These are phyloP conservation scores for Pseudonitzschia multiseries DNA, from an alignment of 108 stramenopile species.

Conservation along the genomic window DNA sequence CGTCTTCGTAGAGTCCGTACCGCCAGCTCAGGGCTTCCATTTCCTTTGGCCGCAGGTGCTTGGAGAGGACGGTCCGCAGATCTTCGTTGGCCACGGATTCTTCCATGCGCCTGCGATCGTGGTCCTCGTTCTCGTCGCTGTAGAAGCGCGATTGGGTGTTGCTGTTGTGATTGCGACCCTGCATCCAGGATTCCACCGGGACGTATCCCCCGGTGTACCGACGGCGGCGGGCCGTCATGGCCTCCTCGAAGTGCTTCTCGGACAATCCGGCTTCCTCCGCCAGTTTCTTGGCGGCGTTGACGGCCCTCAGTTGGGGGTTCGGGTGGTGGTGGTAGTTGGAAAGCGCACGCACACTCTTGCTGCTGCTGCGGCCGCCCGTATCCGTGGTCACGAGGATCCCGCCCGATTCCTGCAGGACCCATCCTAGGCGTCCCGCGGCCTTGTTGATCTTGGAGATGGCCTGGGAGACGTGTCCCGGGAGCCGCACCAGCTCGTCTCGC, in stretches of 20 bases:
- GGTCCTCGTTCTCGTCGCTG: slow-evolving; percentile 22
- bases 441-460: slow-evolving; percentile 55
- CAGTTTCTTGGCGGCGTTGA: slow-evolving; percentile 36
- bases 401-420: slow-evolving; percentile 42
- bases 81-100: slow-evolving; percentile 32
- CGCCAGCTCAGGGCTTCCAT: slow-evolving; percentile 77
- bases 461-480: slow-evolving; percentile 61
- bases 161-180: too few species aligned
- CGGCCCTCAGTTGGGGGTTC: slow-evolving; percentile 33
- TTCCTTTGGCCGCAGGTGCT: slow-evolving; percentile 67
- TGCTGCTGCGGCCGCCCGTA: slow-evolving; percentile 13
- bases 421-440: slow-evolving; percentile 56
- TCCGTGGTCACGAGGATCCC: slow-evolving; percentile 16
- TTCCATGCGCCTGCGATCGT: slow-evolving; percentile 1
- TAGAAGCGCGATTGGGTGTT: too few species aligned
- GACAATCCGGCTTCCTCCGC: slow-evolving; percentile 50
- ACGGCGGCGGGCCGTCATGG: slow-evolving; percentile 38
- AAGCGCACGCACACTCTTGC: background rate
- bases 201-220: slow-evolving; percentile 41
- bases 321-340: background rate
- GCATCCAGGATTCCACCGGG: slow-evolving; percentile 55
- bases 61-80: slow-evolving; percentile 52
- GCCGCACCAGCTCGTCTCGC: slow-evolving; percentile 71
- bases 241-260: slow-evolving; percentile 39
- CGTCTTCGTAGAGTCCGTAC: slow-evolving; percentile 62